Base-by-base conservation (phyloP, 2,329 filamentous ascomycete genomes). In the Fusarium sp. region DNA sequence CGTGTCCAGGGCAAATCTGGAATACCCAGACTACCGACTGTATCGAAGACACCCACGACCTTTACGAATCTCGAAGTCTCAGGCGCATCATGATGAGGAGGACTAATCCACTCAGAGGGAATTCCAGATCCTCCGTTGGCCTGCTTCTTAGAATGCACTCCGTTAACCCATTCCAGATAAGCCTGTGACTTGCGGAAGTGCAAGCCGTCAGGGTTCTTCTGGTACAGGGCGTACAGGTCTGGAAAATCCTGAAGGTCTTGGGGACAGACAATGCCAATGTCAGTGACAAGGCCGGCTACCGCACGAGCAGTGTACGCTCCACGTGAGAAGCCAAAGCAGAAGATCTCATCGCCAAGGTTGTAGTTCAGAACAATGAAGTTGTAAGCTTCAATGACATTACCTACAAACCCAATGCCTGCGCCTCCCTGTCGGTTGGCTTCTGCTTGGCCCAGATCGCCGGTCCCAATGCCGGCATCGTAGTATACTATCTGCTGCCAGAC, bases 261-360 rank as follows among this genome's bases (percentile, higher is more conserved):
- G 16, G 73, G 75, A 22, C 73, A 66, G 49, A 77, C 64, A 55
- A 78, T 62, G 9, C 77, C 76, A 50, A 78, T 70, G 34, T 76
- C 70, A 20, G 71, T 73, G 30, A 79, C 66, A 16, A 75, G 73
- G 15, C 73, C 73, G 5, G 79, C 76, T 6, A 80, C 75, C 3
- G 78, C 77, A 14, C 79, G 79, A n/a, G 79, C 79, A 1, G 79
- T 81, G 57, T 80, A 81, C 24, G 79, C 79, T 24, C 79, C 79
- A 3, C 79, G 74, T 0, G 79, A 81, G 70, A 80, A 81, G 16
- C 79, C 79, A 30, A 80, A 71, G 32, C 79, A 76, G 20, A 80
- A 72, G 27, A 81, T 77, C 59, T 81, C 77, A n/a, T 75, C 73
- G 2, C 73, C 73, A 2, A 62, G 30, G 18, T 74, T 70, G 44